phyloP scores from a whole-genome alignment of 176 grass and related monocot species.

The Elaeis guineensis region DNA sequence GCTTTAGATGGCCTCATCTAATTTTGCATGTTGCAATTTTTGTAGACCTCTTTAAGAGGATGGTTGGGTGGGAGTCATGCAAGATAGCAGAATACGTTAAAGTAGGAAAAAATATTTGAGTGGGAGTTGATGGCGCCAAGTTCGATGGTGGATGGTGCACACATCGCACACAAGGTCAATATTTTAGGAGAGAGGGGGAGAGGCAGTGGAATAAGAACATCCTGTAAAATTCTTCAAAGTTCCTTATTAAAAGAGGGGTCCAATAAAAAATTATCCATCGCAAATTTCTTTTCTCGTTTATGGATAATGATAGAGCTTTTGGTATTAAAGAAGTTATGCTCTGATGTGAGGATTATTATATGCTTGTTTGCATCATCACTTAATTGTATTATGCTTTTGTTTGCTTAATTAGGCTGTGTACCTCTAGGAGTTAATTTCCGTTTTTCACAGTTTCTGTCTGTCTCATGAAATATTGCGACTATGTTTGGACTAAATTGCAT shows the following conservation, averaged over 20 bases:
- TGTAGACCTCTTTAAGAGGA: background rate
- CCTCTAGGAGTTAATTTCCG: no score
- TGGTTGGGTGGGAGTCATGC: slow-evolving; percentile 15
- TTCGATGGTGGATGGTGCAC: no score
- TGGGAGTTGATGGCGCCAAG: no score
- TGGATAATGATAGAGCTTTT: slow-evolving; percentile 12
- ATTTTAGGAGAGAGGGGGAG: no score
- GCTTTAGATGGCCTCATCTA: no score
- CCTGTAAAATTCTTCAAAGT: no score
- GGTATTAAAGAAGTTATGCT: slow-evolving; percentile 16
- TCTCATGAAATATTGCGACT: background rate
- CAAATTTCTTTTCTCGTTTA: slow-evolving; percentile 10
- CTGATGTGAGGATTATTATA: slow-evolving; percentile 4
- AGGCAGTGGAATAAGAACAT: no score
- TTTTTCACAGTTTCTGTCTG: background rate
- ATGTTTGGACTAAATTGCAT: background rate
- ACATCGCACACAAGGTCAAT: no score
- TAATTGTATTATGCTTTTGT: background rate
- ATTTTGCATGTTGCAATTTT: background rate
- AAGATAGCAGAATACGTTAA: slow-evolving; percentile 16
- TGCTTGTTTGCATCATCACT: slow-evolving; percentile 8
- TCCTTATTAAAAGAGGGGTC: no score
- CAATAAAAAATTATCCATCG: background rate
- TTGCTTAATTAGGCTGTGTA: background rate
- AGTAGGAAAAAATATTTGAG: background rate